Evolutionary conservation across 768 basidiomycete species (phyloP).

Genomic region (Phylloporus scabripes): DNA sequence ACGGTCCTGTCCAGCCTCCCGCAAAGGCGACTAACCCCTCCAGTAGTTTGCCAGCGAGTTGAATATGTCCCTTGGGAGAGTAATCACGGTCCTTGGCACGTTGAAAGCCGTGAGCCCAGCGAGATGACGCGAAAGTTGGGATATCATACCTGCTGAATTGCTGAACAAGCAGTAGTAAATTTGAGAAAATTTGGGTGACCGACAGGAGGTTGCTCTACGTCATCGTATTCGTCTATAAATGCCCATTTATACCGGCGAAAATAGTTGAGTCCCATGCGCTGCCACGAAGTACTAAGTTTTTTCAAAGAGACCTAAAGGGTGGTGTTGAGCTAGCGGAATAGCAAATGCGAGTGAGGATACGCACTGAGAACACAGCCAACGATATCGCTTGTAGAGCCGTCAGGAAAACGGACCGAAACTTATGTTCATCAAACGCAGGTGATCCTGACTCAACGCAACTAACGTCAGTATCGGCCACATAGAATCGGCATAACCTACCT

Average conservation of each 20-base stretch:
- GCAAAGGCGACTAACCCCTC: conserved; percentile 21
- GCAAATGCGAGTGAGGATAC: conserved; percentile 9
- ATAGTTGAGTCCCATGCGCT: conserved; percentile 52
- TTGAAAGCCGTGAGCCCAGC: neutral
- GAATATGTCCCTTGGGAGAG: conserved; percentile 39
- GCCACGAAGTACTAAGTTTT: conserved; percentile 42
- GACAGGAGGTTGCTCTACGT: conserved; percentile 40
- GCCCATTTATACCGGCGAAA: conserved; percentile 76
- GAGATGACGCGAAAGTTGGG: too few species aligned
- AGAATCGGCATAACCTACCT: conserved; percentile 29
- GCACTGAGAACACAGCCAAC: conserved; percentile 49
- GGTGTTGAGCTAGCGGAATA: neutral
- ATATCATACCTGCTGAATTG: conserved; percentile 34
- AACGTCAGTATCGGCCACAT: neutral
- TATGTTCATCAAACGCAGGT: conserved; percentile 38
- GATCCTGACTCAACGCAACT: conserved; percentile 11
- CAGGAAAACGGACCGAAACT: conserved; percentile 46
- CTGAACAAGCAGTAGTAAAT: conserved; percentile 41
- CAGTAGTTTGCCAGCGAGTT: conserved; percentile 42
- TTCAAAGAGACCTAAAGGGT: conserved; percentile 44
- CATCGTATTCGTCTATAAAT: conserved; percentile 53
- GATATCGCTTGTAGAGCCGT: conserved; percentile 55
- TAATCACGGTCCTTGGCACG: conserved; percentile 32
- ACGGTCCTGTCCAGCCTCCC: conserved; percentile 42
- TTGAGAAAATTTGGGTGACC: conserved; percentile 50